These are phyloP conservation scores for Neurospora sublineolata DNA, from an alignment of 495 filamentous ascomycete genomes.

Conservation along the genomic window DNA sequence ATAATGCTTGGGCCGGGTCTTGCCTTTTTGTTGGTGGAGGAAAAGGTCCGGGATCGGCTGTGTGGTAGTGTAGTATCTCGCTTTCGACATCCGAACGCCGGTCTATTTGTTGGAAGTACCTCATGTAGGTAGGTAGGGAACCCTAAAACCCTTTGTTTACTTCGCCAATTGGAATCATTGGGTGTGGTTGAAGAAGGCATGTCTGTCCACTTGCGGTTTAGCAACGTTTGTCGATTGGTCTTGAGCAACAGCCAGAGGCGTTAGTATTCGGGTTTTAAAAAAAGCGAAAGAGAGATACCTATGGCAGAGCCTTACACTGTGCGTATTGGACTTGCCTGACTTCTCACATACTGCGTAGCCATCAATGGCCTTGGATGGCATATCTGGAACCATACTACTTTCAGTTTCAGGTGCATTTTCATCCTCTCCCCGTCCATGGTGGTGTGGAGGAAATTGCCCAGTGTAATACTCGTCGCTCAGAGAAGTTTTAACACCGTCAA, in stretches of 20 bases:
- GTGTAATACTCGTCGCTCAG: not conserved
- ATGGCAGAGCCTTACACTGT: not conserved
- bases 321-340: not conserved
- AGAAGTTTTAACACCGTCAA: not conserved
- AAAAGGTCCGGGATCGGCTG: not conserved
- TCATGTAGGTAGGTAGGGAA: not conserved
- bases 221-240: not conserved
- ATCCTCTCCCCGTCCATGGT: not conserved
- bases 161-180: not conserved
- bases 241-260: not conserved
- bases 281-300: not conserved
- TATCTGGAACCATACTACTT: constrained; percentile 1
- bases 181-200: not conserved
- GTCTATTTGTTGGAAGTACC: not conserved
- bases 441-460: not conserved
- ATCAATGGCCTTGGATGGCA: not conserved
- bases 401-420: constrained; percentile 5
- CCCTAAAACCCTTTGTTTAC: not conserved
- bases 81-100: not conserved
- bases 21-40: not conserved
- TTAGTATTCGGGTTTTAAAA: not conserved
- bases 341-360: not conserved
- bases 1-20: not conserved
- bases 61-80: not conserved
- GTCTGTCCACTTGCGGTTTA: not conserved